Evolutionary conservation across 2,329 filamentous ascomycete species (phyloP).

Genomic region (Lecanicillium sp.): DNA sequence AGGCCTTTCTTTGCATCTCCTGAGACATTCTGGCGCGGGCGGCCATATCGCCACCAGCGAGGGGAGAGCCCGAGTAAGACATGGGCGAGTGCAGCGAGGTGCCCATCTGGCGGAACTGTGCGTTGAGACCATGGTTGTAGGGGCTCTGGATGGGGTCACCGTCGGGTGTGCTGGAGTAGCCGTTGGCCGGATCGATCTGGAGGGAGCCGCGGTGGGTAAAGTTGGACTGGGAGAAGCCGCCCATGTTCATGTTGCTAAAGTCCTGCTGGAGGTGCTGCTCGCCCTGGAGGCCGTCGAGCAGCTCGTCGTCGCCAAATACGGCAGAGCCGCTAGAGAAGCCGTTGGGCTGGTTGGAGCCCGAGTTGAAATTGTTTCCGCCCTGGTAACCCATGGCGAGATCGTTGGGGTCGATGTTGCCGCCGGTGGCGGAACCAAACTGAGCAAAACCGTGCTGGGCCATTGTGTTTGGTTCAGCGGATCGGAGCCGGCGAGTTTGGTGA

Average conservation of each 20-base stretch:
- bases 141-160: conserved; percentile 89
- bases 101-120: conserved; percentile 67
- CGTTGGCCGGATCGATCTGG: conserved; percentile 61
- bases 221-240: conserved; percentile 45
- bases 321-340: conserved; percentile 74
- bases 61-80: conserved; percentile 33
- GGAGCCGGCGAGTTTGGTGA: conserved; percentile 16
- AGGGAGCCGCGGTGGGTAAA: conserved; percentile 54
- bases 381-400: conserved; percentile 68
- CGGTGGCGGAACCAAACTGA: conserved; percentile 49
- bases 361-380: conserved; percentile 48
- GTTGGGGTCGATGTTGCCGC: conserved; percentile 71
- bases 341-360: conserved; percentile 53
- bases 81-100: conserved; percentile 40
- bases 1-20: conserved; percentile 65
- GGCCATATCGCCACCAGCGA: conserved; percentile 42
- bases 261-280: conserved; percentile 48
- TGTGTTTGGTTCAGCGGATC: conserved; percentile 19
- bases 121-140: conserved; percentile 73
- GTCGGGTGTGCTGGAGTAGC: conserved; percentile 88
- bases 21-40: conserved; percentile 54
- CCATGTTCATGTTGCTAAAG: conserved; percentile 53
- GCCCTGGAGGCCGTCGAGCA: conserved; percentile 66
- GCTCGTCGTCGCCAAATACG: conserved; percentile 80
- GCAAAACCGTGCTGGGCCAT: conserved; percentile 54